These are phyloP conservation scores for Quercus berberidifolia DNA, from an alignment of 306 rosid species.

Conservation along the genomic window DNA sequence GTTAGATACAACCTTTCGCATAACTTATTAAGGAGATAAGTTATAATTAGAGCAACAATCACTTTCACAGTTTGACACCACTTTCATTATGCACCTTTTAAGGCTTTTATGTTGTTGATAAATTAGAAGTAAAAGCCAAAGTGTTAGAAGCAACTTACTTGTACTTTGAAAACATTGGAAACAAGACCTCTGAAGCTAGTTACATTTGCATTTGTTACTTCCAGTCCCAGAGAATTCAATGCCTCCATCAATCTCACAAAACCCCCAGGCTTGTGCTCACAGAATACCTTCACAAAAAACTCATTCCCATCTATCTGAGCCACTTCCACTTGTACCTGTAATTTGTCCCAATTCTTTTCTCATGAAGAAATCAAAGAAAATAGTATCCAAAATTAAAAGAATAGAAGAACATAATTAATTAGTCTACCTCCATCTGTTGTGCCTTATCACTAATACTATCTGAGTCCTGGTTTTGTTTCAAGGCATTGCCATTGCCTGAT, in stretches of 20 bases:
- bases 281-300: slow-evolving; percentile 71
- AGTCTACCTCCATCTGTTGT: slow-evolving; percentile 80
- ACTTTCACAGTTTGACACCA: too few species aligned
- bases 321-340: slow-evolving; percentile 92
- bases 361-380: neutral
- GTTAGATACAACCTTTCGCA: too few species aligned
- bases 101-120: too few species aligned
- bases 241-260: slow-evolving; percentile 86
- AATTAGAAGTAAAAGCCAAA: neutral
- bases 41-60: neutral
- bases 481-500: slow-evolving; percentile 31
- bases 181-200: slow-evolving; percentile 80
- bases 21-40: too few species aligned
- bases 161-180: slow-evolving; percentile 74
- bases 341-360: slow-evolving; percentile 1
- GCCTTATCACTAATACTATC: slow-evolving; percentile 46
- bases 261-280: slow-evolving; percentile 83
- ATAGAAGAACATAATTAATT: neutral
- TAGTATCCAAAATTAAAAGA: neutral
- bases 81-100: too few species aligned
- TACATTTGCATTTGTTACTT: slow-evolving; percentile 75
- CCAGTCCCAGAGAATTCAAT: slow-evolving; percentile 61
- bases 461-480: slow-evolving; percentile 45
- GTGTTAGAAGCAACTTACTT: slow-evolving; percentile 36
- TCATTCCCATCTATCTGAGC: slow-evolving; percentile 77